Evolutionary conservation across 345 rosid genomes (phyloP).

Genomic region (Ceriops decandra): DNA sequence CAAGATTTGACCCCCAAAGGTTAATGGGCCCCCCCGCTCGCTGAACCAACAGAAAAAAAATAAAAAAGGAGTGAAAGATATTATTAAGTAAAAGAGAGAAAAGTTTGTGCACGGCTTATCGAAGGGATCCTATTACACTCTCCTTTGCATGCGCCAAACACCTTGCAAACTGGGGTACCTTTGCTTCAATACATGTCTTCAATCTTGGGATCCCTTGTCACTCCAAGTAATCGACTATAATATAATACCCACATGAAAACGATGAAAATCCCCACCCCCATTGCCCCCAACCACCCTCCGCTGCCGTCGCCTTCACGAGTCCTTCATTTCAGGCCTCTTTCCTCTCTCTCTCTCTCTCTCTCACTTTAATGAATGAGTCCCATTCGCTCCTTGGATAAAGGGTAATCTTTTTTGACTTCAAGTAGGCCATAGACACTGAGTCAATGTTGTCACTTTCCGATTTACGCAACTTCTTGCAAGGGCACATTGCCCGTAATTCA

Average conservation of each 20-base stretch:
- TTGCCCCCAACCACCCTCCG: constrained; percentile 6
- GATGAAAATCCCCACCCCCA: not conserved
- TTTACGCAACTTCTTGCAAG: constrained; percentile 22
- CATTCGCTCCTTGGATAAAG: constrained; percentile 34
- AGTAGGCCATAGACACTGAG: not conserved
- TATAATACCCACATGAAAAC: constrained; percentile 30
- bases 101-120: not conserved
- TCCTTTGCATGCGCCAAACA: too few species aligned
- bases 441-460: constrained; percentile 1
- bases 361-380: constrained; percentile 11
- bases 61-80: not conserved
- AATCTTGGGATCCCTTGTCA: constrained; percentile 32
- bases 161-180: too few species aligned
- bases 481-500: constrained; percentile 14
- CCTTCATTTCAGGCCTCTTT: constrained; percentile 31
- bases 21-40: not conserved
- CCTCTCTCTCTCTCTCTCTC: constrained; percentile 7
- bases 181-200: not conserved
- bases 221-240: not conserved
- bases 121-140: too few species aligned
- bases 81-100: too few species aligned
- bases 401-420: constrained; percentile 37
- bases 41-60: not conserved
- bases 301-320: constrained; percentile 65
- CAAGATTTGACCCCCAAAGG: constrained; percentile 11